phyloP scores from a whole-genome alignment of 352 stramenopile genomes.

The Saprolegnia parasitica region DNA sequence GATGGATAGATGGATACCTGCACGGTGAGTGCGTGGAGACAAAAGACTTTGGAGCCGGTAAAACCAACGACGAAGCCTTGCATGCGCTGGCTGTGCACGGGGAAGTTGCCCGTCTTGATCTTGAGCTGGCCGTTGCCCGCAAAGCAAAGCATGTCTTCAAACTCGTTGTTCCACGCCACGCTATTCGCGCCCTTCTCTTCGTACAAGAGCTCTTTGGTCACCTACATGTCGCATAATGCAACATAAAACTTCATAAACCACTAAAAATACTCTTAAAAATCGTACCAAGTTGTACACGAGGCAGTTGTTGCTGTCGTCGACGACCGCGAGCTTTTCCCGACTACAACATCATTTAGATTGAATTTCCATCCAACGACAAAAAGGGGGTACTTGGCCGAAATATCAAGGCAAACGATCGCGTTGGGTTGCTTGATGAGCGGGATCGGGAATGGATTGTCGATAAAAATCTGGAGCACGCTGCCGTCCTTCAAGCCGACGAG shows the following conservation, averaged over 20 bases:
- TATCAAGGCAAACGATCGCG: constrained; percentile 85
- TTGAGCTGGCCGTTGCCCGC: constrained; percentile 81
- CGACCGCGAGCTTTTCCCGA: constrained; percentile 84
- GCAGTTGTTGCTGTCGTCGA: constrained; percentile 87
- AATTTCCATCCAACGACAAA: background rate
- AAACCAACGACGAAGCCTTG: constrained; percentile 92
- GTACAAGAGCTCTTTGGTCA: constrained; percentile 87
- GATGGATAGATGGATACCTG: background rate
- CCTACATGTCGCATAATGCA: constrained; percentile 2
- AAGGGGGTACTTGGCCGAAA: constrained; percentile 73
- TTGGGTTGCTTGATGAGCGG: constrained; percentile 84
- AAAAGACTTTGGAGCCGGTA: constrained; percentile 90
- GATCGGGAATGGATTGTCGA: constrained; percentile 94
- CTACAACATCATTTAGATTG: constrained; percentile 32
- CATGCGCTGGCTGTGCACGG: constrained; percentile 86
- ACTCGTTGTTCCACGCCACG: constrained; percentile 92
- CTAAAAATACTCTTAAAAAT: background rate
- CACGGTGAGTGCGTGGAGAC: constrained; percentile 78
- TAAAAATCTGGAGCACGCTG: constrained; percentile 88
- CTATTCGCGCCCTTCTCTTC: constrained; percentile 81
- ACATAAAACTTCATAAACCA: constrained; percentile 5
- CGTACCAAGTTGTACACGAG: constrained; percentile 84
- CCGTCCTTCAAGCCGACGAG: constrained; percentile 91
- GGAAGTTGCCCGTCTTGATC: constrained; percentile 88
- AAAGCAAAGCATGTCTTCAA: constrained; percentile 94